Base-by-base conservation (phyloP, 2,329 filamentous ascomycete genomes). In the Fusarium compactum region DNA sequence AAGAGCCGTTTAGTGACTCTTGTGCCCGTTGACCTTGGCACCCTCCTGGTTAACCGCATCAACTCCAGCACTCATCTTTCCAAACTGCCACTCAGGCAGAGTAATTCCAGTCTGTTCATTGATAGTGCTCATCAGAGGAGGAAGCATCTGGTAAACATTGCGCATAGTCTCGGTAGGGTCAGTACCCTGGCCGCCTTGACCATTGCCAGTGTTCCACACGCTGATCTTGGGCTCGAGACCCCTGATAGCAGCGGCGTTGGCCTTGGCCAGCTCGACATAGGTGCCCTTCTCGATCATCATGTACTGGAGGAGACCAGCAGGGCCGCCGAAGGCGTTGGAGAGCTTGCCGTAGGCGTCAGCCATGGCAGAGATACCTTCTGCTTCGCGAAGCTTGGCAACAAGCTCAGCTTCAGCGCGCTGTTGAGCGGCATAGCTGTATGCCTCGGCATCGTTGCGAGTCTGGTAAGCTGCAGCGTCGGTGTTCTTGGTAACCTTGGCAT, bases 161-260 rank as follows among this genome's bases (percentile, higher is more conserved):
- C 92, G 86, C 81, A 96, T 91, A 2, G 78, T 73, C 41, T 80
- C 77, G 6, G 91, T 86, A 62, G 92, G 90, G 58, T 87, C 82
- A 44, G 80, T 78, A 43, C 79, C 79, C 25, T 80, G 82, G 22
- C 78, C 76, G 43, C 80, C 79, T n/a, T 80, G 82, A 24, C 77
- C 76, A 5, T 78, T 84, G 51, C 92, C 92, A 11, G 93, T 97
- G 78, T 93, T 96, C 94, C 93, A 97, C 27, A 95, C 90, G 67
- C 90, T 94, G 82, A 97, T 96, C 90, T 97, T 97, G 70, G 94
- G 94, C 79, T 94, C 88, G 71, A 97, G 82, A 27, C 93, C 93
- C 54, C 88, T 85, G 77, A 97, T 88, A 32, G 92, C 93, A 32
- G 85, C 79, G 48, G 91, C 93, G 74, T 97, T 97, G 52, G 92